Percentiles rank a stretch among this genome's conserved stretches.
Evolutionary conservation across 768 basidiomycete species (phyloP).

Genomic region (Tremella yokohamensis): DNA sequence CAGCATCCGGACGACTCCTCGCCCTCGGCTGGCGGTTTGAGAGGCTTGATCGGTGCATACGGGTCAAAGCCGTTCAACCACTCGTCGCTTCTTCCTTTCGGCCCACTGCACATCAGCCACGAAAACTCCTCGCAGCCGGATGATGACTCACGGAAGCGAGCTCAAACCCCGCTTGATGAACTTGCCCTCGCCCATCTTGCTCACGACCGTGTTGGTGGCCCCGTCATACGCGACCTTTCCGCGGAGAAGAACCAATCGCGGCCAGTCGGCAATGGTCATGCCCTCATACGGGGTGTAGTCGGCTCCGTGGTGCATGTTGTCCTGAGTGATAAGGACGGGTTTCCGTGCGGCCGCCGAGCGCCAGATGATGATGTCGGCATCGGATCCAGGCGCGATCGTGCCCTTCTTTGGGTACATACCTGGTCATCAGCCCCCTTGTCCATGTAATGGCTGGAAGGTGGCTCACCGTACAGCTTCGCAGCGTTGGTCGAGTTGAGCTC

Average conservation of each 20-base stretch:
- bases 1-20: too few relatives aligned
- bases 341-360: conserved; percentile 9
- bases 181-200: conserved; percentile 17
- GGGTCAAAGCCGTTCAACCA: conserved; percentile 37
- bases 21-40: too few relatives aligned
- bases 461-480: conserved; percentile 45
- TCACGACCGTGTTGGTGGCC: conserved; percentile 17
- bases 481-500: conserved; percentile 50
- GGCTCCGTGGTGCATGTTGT: conserved; percentile 44
- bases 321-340: conserved; percentile 28
- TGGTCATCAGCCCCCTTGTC: neutral
- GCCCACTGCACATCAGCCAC: conserved; percentile 16
- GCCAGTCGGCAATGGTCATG: conserved; percentile 50
- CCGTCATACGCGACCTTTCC: conserved; percentile 31
- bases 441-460: neutral
- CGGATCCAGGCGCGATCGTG: conserved; percentile 48
- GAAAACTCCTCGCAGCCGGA: neutral
- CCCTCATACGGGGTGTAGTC: conserved; percentile 53
- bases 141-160: conserved; percentile 24
- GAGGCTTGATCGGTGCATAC: conserved; percentile 1
- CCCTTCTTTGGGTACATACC: conserved; percentile 51
- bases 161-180: conserved; percentile 31
- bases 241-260: conserved; percentile 31
- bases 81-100: conserved; percentile 19
- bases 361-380: conserved; percentile 52